Evolutionary conservation across 2,329 filamentous ascomycete species (phyloP), one percentile per base, ranked within the genome.

Genomic region (Trichoderma atroviride): DNA sequence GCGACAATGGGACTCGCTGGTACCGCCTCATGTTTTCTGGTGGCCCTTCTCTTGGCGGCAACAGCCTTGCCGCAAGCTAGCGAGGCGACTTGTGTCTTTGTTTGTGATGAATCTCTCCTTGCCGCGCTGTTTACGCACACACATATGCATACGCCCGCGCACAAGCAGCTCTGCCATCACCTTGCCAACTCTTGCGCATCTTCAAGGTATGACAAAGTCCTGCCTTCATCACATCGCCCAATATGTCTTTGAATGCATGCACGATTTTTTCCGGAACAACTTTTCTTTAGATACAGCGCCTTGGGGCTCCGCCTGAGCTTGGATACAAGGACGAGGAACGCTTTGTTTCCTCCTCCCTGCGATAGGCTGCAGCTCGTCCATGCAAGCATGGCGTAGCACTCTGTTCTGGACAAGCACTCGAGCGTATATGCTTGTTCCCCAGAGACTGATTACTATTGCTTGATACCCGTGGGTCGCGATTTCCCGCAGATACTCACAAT

Each of bases 111-210:
- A 57, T 58, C 33, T n/a, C 55, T 24, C n/a, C 73, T 72, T 70
- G 70, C 68, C 71, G 71, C 73, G 73, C 73, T 70, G 47, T 72
- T 75, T 47, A 53, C 31, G 37, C 57, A 57, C 68, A 62, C 68
- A 47, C 37, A 37, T 53, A 63, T 43, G 65, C 60, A 31, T 33
- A 68, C 68, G 50, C 64, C 14, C 29, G 35, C 22, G 52, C 37
- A 22, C 35, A 53, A 58, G 37, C 68, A 24, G 63, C 50, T 57
- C 53, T 5, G 16, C 40, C 50, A 3, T 31, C 37, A 16, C 14
- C 40, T 31, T 11, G 40, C 27, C 40, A 35, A 35, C 29, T 62
- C 40, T 52, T n/a, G 29, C 60, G 5, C 61, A 24, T 31, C 29
- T 64, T 22, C 47, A 33, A 64, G 50, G 27, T 24, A 64, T 50